phyloP scores from a whole-genome alignment of 1,139 yeast genomes.

The Geotrichum aggregatum region DNA sequence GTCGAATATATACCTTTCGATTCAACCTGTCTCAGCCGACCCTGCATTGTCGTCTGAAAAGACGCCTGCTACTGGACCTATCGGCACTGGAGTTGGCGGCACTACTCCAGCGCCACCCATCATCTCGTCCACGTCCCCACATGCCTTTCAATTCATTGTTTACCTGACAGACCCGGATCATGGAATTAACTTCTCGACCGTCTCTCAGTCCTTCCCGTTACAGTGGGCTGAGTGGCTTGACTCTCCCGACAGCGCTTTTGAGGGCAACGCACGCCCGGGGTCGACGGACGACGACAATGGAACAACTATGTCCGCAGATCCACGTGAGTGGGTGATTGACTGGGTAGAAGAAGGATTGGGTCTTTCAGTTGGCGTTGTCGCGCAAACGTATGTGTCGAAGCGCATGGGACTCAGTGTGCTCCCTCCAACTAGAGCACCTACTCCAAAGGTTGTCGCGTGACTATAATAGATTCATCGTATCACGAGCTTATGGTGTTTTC shows the following conservation, averaged over 20 bases:
- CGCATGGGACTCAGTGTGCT: constrained; percentile 64
- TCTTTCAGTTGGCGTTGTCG: constrained; percentile 75
- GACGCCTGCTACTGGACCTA: constrained; percentile 36
- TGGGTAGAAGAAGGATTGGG: constrained; percentile 86
- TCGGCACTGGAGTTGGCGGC: constrained; percentile 7
- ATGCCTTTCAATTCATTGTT: constrained; percentile 62
- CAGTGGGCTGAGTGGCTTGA: constrained; percentile 88
- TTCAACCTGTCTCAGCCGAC: constrained; percentile 54
- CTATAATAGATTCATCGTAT: neutral
- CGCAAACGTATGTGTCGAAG: constrained; percentile 84
- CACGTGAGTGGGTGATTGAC: constrained; percentile 90
- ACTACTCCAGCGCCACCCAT: constrained; percentile 29
- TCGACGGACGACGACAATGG: constrained; percentile 13
- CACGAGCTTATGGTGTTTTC: neutral
- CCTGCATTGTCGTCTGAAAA: constrained; percentile 38
- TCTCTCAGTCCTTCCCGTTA: constrained; percentile 85
- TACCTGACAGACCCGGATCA: constrained; percentile 75
- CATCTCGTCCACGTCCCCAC: constrained; percentile 32
- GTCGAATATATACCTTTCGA: constrained; percentile 72
- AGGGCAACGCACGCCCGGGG: no score
- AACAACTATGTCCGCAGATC: constrained; percentile 52
- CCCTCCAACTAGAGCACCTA: constrained; percentile 15
- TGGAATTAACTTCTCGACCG: constrained; percentile 63
- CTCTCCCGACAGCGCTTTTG: constrained; percentile 29
- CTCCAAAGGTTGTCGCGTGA: constrained; percentile 5